phyloP scores from a whole-genome alignment of 1,284 basidiomycete species.

The Marasmius fiardii region DNA sequence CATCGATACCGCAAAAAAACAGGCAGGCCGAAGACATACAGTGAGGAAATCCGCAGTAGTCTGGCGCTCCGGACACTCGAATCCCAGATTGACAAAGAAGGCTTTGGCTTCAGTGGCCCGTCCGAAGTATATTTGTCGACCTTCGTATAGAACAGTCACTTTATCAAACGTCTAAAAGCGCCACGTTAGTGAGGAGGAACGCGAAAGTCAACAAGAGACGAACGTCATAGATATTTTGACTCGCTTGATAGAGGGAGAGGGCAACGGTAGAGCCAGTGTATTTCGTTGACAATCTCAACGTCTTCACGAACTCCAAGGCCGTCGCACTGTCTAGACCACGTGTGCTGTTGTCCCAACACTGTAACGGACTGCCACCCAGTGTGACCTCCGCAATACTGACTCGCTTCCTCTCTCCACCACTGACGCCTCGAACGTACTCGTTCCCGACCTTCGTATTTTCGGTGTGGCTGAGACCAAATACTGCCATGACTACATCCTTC shows the following conservation, averaged over 20 bases:
- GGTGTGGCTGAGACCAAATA: constrained; percentile 60
- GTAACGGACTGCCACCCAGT: constrained; percentile 14
- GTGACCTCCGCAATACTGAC: constrained; percentile 52
- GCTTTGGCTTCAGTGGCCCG: constrained; percentile 35
- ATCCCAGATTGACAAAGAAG: constrained; percentile 48
- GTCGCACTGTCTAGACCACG: constrained; percentile 57
- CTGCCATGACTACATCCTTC: constrained; percentile 47
- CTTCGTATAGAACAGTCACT: constrained; percentile 38
- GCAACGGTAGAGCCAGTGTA: constrained; percentile 15
- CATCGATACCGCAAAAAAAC: no score
- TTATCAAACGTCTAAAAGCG: constrained; percentile 12
- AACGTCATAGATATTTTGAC: constrained; percentile 38
- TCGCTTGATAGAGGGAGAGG: constrained; percentile 44
- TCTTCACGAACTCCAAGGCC: constrained; percentile 34
- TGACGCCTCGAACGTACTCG: constrained; percentile 54
- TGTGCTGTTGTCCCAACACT: constrained; percentile 50
- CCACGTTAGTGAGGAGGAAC: not conserved
- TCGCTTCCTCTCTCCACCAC: constrained; percentile 58
- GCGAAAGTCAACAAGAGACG: not conserved
- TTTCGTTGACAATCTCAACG: constrained; percentile 12
- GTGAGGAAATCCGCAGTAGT: constrained; percentile 53
- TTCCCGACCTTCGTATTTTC: constrained; percentile 51
- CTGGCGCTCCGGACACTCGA: constrained; percentile 31
- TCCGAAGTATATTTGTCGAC: constrained; percentile 49
- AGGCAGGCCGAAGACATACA: no score